Evolutionary conservation across 2,329 filamentous ascomycete species (phyloP), one percentile per base, ranked within the genome.

Genomic region (Pestalotiopsis sp.): DNA sequence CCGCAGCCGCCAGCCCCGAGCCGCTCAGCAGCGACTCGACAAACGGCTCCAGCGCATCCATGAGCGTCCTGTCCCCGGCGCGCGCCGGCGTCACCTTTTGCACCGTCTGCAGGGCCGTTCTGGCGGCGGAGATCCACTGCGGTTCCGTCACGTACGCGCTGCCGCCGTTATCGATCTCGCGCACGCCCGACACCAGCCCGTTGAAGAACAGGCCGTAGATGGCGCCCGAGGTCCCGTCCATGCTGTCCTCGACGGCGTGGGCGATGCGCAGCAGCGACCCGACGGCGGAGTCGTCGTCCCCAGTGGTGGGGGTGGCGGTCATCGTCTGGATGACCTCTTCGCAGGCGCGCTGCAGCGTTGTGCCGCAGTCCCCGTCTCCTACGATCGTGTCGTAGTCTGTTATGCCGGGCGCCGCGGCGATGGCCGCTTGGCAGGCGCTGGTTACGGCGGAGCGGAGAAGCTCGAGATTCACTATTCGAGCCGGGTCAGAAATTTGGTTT

Each of bases 221-320:
- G 11, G 60, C 60, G 3, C 60, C 60, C 27, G 60, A 62, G 38
- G 60, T 41, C 11, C 60, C 60, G 27, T n/a, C 60, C 60, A 62
- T 62, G 60, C 27, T 36, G 11, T 39, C 17, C 13, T 39, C 27
- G 4, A 36, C 4, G 4, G 60, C 25, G 27, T 20, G 3, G 14
- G 60, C 60, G 17, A 36, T 36, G 4, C 13, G 11, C 12, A 20
- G 36, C 2, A 39, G 17, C 4, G 17, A 6, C 17, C 14, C n/a
- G 23, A n/a, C 14, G 14, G 17, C 17, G 4, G 45, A 52, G n/a
- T n/a, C 45, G 14, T n/a, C 45, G 5, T 6, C 5, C 13, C 41
- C 17, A 12, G 41, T 3, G 17, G 9, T 4, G 59, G n/a, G 6
- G 13, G 25, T 13, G 25, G 1, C 4, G 14, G 13, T 17, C 3